Evolutionary conservation across 805 yeast genomes (phyloP).

Genomic region (Saccharomycopsis fermentans): DNA sequence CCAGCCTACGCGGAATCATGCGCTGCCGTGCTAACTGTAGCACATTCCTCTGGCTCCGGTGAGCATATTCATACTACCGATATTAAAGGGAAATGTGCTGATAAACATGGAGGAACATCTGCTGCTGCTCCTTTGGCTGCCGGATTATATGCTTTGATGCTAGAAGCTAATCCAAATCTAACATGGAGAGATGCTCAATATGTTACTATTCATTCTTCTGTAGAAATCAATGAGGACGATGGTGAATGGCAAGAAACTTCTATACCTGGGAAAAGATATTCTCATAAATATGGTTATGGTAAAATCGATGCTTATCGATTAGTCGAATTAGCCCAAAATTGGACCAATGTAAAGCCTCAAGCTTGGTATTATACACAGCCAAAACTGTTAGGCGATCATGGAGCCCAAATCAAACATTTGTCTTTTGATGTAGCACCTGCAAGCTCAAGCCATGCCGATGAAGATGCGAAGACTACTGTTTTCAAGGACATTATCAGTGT

Average conservation of each 20-base stretch:
- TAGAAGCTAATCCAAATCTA: slow-evolving; percentile 74
- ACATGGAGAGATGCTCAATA: slow-evolving; percentile 97
- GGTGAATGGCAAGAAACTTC: slow-evolving; percentile 68
- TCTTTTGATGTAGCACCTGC: not conserved
- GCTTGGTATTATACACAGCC: slow-evolving; percentile 58
- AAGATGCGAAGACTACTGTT: slow-evolving; percentile 5
- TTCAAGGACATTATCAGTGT: slow-evolving; percentile 36
- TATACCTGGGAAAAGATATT: slow-evolving; percentile 49
- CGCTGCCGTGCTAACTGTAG: slow-evolving; percentile 87
- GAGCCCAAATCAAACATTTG: slow-evolving; percentile 15
- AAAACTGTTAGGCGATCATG: slow-evolving; percentile 25
- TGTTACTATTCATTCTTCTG: slow-evolving; percentile 60
- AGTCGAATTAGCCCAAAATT: slow-evolving; percentile 60
- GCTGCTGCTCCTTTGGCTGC: slow-evolving; percentile 99
- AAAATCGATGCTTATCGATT: slow-evolving; percentile 73
- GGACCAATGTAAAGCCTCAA: slow-evolving; percentile 88
- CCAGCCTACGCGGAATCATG: slow-evolving; percentile 90
- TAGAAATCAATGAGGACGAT: slow-evolving; percentile 55
- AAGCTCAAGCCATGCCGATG: not conserved
- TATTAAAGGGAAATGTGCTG: slow-evolving; percentile 56
- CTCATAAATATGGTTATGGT: slow-evolving; percentile 89
- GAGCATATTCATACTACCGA: slow-evolving; percentile 88
- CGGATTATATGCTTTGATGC: slow-evolving; percentile 78
- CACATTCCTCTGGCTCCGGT: slow-evolving; percentile 85
- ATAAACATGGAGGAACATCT: slow-evolving; percentile 88